A percentile compares a stretch with the other conserved stretches of the same genome.
phyloP scores from a whole-genome alignment of 805 yeast species.

The Candida verbasci region DNA sequence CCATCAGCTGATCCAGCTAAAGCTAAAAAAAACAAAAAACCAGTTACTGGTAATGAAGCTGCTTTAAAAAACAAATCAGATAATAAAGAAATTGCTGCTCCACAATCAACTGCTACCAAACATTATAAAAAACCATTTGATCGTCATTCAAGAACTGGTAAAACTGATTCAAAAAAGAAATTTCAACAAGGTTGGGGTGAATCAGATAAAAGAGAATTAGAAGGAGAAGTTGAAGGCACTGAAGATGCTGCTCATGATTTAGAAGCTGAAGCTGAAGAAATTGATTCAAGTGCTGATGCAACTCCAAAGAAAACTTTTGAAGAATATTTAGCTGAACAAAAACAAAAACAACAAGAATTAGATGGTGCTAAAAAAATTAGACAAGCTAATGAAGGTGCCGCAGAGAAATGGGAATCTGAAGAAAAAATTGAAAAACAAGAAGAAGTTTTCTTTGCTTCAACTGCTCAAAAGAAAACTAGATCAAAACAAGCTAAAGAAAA shows the following conservation, averaged over 20 bases:
- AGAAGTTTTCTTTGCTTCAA: constrained; percentile 55
- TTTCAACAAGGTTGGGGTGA: constrained; percentile 88
- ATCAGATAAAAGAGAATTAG: constrained; percentile 60
- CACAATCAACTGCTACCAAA: constrained; percentile 49
- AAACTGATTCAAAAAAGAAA: constrained; percentile 81
- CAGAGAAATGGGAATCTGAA: constrained; percentile 44
- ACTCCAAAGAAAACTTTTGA: constrained; percentile 68
- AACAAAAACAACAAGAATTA: constrained; percentile 41
- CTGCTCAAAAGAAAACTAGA: constrained; percentile 64
- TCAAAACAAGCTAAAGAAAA: constrained; percentile 79
- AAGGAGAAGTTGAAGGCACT: constrained; percentile 52
- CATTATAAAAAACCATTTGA: constrained; percentile 61
- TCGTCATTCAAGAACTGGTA: constrained; percentile 83
- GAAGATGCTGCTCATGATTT: constrained; percentile 37
- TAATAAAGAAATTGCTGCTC: constrained; percentile 65
- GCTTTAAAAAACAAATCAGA: constrained; percentile 70
- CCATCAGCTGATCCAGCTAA: constrained; percentile 75
- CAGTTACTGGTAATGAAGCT: constrained; percentile 82
- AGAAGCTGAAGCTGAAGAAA: constrained; percentile 46
- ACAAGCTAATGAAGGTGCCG: constrained; percentile 57
- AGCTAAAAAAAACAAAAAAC: constrained; percentile 69
- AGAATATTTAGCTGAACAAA: constrained; percentile 76
- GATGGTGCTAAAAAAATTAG: constrained; percentile 33
- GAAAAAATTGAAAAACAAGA: constrained; percentile 63
- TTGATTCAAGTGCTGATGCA: constrained; percentile 40